Evolutionary conservation across 768 basidiomycete genomes (phyloP), one percentile per base, ranked within the genome.

Genomic region (Psilocybe azurescens): DNA sequence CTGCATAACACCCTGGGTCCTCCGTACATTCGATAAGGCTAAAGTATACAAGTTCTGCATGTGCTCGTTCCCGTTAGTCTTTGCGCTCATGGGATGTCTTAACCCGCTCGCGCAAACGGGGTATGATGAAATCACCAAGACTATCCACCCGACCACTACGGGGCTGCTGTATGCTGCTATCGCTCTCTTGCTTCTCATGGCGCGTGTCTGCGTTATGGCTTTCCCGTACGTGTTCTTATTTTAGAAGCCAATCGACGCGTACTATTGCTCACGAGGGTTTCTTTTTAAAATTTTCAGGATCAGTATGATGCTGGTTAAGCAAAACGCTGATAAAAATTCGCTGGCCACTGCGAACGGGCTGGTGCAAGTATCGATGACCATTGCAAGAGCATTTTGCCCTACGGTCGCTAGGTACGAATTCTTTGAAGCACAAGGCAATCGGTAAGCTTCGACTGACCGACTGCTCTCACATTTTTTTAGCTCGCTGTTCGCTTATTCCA

Each of bases 1-100:
- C 5, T 58, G 56, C 56, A 58, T 58, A 47, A 58, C 56, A 20
- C 56, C 56, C 3, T 58, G 56, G 56, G 56, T 58, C 4, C 56
- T 58, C 11, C 56, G 56, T 33, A 48, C 56, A 32, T 58, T 58
- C 32, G 44, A 58, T 16, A 58, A 58, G 46, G 56, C 56, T 8
- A 46, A 20, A 32, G 56, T 58, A 36, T 58, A 58, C 47, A 30
- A 49, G 16, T 58, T 58, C n/a, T 58, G 56, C 56, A 58, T 58
- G 56, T 48, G 44, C 24, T 47, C 56, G n/a, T 58, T 58, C 32
- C 56, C 56, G 46, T 24, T 49, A 14, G 56, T 58, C 3, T 58
- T 58, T 10, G 24, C 30, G 10, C 47, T 58, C 14, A 58, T 58
- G 56, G 56, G 28, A 14, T 58, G 56, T 20, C 56, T 58, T 3